Evolutionary conservation across 2,329 filamentous ascomycete genomes (phyloP), one percentile per base, ranked within the genome.

Genomic region (Huntiella decipiens): DNA sequence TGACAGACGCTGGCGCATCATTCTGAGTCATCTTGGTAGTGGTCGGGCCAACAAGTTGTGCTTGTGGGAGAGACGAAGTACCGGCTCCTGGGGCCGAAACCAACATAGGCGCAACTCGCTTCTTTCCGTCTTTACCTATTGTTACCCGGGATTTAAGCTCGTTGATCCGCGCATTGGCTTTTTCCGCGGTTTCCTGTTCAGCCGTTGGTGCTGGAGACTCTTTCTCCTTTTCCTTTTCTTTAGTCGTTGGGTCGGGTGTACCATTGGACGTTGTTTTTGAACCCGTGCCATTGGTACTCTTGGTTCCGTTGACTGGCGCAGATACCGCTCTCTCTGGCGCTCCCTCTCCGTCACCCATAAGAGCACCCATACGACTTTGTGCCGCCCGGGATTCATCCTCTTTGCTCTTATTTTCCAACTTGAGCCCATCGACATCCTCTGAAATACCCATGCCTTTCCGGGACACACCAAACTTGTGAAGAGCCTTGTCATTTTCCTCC

Each of bases 121-220:
- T 98, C 64, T 91, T 96, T 28, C 91, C 91, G 53, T 98, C 88
- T 59, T 95, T 96, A 0, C 85, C 93, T 50, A 95, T 79, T 0
- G 88, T 95, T 3, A 96, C 87, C 44, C 91, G 74, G 51, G 88
- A 84, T 61, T 96, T 96, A 52, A 96, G 63, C 54, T 67, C 66
- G 51, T 65, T 68, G 55, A 74, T 67, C 49, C 70, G 63, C 50
- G 73, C 66, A 1, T 66, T 70, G 3, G 64, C 58, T 57, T 75
- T 73, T 52, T 73, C 68, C 1, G 65, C 65, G 6, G 60, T 61
- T 52, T 74, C 70, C 44, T 70, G 63, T 4, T 61, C 59, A 11
- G 45, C 28, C 5, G 43, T 45, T 2, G 56, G 48, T 34, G 55
- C 47, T 1, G 55, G 52, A 22, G 53, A 53, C 33, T 56, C 54